Conservation (phyloP, 371 early-diverging fungal species). For the Mucor plumbeus region DNA sequence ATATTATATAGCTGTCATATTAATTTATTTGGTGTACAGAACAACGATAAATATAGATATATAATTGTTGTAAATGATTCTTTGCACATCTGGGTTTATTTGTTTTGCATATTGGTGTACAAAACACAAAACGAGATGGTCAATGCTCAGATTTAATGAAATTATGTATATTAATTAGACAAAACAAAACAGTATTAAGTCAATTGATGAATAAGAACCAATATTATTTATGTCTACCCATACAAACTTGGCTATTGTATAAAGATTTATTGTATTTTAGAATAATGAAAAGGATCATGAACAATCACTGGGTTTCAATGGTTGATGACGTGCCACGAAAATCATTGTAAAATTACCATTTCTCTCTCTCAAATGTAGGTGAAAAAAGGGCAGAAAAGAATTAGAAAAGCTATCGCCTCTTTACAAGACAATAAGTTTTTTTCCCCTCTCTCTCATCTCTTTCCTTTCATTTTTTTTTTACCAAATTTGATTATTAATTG, state of each 20-base stretch:
- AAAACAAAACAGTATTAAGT: background rate
- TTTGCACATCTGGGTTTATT: background rate
- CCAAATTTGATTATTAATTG: background rate
- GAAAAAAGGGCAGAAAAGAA: background rate
- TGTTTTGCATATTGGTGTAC: background rate
- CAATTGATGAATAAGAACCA: background rate
- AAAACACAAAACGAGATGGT: background rate
- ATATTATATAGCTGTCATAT: background rate
- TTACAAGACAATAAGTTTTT: background rate
- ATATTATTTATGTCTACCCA: background rate
- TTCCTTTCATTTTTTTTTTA: background rate
- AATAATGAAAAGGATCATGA: background rate
- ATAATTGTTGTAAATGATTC: background rate
- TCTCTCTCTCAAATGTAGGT: too few species aligned
- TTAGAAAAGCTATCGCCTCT: too few species aligned
- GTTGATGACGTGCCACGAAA: slow-evolving; percentile 2
- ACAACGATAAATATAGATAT: background rate
- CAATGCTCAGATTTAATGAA: background rate
- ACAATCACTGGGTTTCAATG: background rate
- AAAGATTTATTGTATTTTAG: background rate
- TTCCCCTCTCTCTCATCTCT: background rate
- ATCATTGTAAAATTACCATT: background rate
- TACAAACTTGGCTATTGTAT: background rate
- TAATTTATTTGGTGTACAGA: background rate
- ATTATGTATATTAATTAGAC: background rate